A percentile compares a stretch with the other conserved stretches of the same genome.
These are phyloP conservation scores for Chimonanthus praecox DNA, from an alignment of 164 flowering plant species.

Conservation along the genomic window DNA sequence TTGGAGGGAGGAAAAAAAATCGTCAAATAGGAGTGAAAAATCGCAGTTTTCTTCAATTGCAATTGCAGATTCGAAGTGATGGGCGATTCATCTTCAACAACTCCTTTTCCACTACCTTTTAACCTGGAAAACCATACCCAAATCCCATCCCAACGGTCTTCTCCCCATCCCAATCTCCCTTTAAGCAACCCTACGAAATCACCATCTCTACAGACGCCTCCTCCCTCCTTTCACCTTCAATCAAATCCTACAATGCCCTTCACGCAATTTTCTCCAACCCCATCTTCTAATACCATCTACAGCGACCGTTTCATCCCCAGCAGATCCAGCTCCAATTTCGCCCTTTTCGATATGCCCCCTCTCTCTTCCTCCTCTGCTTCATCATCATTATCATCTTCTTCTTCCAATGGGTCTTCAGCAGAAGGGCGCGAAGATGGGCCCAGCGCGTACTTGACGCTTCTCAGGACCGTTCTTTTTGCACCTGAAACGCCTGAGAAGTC, in stretches of 20 bases:
- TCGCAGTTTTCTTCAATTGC: too few species aligned
- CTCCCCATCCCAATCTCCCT: slow-evolving; percentile 32
- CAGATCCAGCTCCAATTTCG: slow-evolving; percentile 80
- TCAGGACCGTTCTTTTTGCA: slow-evolving; percentile 64
- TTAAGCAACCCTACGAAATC: slow-evolving; percentile 21
- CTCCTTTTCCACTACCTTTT: too few species aligned
- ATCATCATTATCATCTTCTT: neutral
- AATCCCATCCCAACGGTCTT: too few species aligned
- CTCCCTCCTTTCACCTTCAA: slow-evolving; percentile 25
- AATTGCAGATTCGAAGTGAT: too few species aligned
- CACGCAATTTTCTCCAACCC: slow-evolving; percentile 28
- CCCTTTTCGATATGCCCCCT: slow-evolving; percentile 49
- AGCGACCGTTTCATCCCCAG: slow-evolving; percentile 88
- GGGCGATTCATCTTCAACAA: too few species aligned
- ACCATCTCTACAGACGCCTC: slow-evolving; percentile 6
- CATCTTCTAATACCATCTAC: slow-evolving; percentile 61
- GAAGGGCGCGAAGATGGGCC: slow-evolving; percentile 42
- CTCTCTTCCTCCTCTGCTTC: slow-evolving; percentile 10
- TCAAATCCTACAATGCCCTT: slow-evolving; percentile 12
- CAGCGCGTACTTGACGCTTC: slow-evolving; percentile 45
- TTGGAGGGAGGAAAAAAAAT: too few species aligned
- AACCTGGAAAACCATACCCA: too few species aligned
- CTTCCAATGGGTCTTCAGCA: slow-evolving; percentile 11
- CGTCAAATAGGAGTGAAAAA: too few species aligned
- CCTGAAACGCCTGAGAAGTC: slow-evolving; percentile 67